A percentile compares a stretch with the other conserved stretches of the same genome.
Evolutionary conservation across 768 basidiomycete species (phyloP).

Genomic region (Leccinum boreale): DNA sequence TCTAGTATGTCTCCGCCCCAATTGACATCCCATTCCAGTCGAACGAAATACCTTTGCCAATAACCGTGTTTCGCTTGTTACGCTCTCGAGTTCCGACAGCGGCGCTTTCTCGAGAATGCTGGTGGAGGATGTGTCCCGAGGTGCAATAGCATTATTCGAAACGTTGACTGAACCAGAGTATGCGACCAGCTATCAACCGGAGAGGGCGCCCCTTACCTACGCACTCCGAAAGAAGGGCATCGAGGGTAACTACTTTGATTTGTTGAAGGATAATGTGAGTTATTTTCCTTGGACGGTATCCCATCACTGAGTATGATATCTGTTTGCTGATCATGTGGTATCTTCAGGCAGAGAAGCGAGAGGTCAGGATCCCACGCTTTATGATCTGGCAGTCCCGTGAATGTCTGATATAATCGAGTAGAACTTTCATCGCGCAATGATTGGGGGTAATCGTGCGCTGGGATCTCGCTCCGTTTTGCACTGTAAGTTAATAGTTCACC

Average conservation of each 20-base stretch:
- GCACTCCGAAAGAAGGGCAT: slow-evolving; percentile 14
- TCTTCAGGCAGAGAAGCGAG: slow-evolving; percentile 11
- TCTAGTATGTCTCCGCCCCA: neutral
- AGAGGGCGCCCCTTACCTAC: slow-evolving; percentile 20
- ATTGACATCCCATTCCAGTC: slow-evolving; percentile 13
- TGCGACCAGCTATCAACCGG: slow-evolving; percentile 20
- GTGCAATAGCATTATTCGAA: slow-evolving; percentile 21
- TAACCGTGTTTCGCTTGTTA: slow-evolving; percentile 31
- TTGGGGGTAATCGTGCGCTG: slow-evolving; percentile 13
- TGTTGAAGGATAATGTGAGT: slow-evolving; percentile 22
- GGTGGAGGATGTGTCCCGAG: slow-evolving; percentile 11
- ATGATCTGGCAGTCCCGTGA: neutral
- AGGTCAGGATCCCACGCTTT: slow-evolving; percentile 2
- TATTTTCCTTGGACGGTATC: neutral
- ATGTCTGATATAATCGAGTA: slow-evolving; percentile 2
- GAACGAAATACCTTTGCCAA: slow-evolving; percentile 9
- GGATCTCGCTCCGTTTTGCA: slow-evolving; percentile 10
- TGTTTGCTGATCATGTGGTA: neutral
- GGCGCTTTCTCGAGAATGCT: slow-evolving; percentile 9
- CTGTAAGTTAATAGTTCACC: neutral
- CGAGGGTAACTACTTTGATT: slow-evolving; percentile 19
- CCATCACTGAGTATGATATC: neutral
- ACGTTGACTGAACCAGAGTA: slow-evolving; percentile 24
- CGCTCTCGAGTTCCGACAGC: slow-evolving; percentile 11
- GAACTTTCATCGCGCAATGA: slow-evolving; percentile 24